Base-by-base conservation (phyloP, 2,329 filamentous ascomycete species). In the Alternaria panax region DNA sequence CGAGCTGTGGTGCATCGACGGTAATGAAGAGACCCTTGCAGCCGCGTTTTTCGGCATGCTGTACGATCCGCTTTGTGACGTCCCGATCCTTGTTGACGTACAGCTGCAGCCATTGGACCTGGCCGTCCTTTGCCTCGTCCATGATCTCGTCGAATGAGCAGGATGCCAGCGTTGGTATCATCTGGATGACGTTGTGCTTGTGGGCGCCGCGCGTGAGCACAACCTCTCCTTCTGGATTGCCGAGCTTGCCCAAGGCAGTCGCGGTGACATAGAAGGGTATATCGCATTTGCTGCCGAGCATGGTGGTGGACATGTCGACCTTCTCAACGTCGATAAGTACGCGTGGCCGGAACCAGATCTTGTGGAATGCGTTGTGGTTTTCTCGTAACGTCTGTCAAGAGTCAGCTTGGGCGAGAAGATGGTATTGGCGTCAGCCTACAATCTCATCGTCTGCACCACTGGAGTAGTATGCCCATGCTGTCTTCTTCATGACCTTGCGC, bases 1-100 rank as follows among this genome's bases (percentile, higher is more conserved):
- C 95, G 22, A 99, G 88, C 79, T 98, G 94, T 6, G 95, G 95
- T 52, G 95, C 95, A 78, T 99, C 95, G 54, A 99, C 95, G 2
- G 95, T 99, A 81, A 99, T 97, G 84, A 99, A 99, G 18, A 99
- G 88, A 9, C 90, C 95, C 80, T 92, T 95, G 85, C 95, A 98
- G 27, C 95, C 95, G 57, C 95, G 90, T 73, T 83, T 83, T 81
- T 99, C 95, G 61, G 95, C 95, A 79, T 98, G 92, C 80, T 94
- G 79, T 48, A 99, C 91, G 69, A 99, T 98, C 64, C 87, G 87
- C 80, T 91, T 88, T 8, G 95, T 99, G 78, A 99, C 94, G 30
- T 85, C 86, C 57, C 95, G 90, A 81, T 99, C 91, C 79, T 96
- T 95, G 86, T 99, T 99, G 69, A 99, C 78, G 80, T 97, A 96